A percentile compares a stretch with the other conserved stretches of the same genome.
Conservation (phyloP, 228 moss, liverwort and hornwort species). For the Sphagnum magellanicum region DNA sequence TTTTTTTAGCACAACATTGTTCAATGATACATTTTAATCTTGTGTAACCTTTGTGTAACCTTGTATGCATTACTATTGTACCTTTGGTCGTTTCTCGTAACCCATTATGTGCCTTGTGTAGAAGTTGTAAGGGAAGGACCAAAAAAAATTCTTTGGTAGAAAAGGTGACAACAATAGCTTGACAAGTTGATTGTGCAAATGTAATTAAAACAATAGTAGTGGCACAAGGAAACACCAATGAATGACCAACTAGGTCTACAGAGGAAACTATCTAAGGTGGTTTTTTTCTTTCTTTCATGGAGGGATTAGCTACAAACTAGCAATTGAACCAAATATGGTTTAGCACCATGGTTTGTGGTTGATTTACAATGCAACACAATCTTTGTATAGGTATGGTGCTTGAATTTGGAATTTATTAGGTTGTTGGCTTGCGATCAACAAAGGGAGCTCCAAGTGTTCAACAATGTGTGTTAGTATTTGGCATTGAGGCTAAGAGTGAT, state of each 20-base stretch:
- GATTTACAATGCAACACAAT: too few species aligned
- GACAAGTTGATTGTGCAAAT: slow-evolving; percentile 31
- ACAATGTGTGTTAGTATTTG: slow-evolving; percentile 18
- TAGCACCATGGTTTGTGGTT: background rate
- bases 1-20: background rate
- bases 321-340: background rate
- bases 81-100: background rate
- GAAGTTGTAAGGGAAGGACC: slow-evolving; percentile 38
- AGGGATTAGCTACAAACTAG: background rate
- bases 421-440: too few species aligned
- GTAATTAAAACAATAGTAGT: slow-evolving; percentile 8
- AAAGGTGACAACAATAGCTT: slow-evolving; percentile 69
- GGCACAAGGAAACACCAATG: slow-evolving; percentile 9
- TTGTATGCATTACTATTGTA: background rate
- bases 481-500: slow-evolving; percentile 18
- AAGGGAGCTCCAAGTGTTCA: slow-evolving; percentile 2
- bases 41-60: background rate
- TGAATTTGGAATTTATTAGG: too few species aligned
- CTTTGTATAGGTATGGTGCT: too few species aligned
- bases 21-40: background rate
- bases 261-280: slow-evolving; percentile 31
- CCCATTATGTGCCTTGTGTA: slow-evolving; percentile 1
- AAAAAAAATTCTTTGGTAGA: slow-evolving; percentile 47
- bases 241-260: slow-evolving; percentile 11
- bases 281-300: background rate